Conservation (phyloP, 441 rosid genomes). For the Metrosideros polymorpha region DNA sequence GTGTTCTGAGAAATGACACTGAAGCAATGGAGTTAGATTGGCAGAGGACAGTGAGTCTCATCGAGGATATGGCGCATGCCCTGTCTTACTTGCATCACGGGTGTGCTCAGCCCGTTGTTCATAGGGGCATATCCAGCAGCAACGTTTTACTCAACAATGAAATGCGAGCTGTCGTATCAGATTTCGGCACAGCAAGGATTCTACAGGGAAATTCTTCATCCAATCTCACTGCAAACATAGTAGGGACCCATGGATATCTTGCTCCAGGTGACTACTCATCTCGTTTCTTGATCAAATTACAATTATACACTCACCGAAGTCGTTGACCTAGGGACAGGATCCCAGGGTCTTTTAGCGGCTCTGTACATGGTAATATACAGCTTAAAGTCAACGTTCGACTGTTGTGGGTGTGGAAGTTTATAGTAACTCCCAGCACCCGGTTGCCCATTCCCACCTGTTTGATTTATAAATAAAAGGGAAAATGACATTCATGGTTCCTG, state of each 20-base stretch:
- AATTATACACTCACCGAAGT: not conserved
- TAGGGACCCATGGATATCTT: not conserved
- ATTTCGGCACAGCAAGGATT: not conserved
- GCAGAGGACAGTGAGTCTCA: not conserved
- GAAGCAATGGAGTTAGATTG: not conserved
- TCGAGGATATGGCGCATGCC: not conserved
- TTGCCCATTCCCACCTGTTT: no score
- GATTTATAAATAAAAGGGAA: no score
- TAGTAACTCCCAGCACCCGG: no score
- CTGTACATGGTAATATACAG: no score
- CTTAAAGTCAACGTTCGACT: no score
- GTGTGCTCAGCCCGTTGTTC: not conserved
- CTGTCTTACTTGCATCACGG: not conserved
- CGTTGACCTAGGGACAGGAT: no score
- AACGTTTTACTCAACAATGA: not conserved
- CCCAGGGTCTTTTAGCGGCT: no score
- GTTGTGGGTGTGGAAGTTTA: no score
- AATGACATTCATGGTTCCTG: no score
- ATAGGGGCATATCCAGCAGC: not conserved
- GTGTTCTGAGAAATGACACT: not conserved
- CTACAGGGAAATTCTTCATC: not conserved
- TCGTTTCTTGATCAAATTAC: not conserved
- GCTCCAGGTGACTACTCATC: not conserved
- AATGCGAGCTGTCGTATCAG: not conserved
- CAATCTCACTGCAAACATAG: not conserved